These are phyloP conservation scores for Trichoderma sp. DNA, from an alignment of 2,329 filamentous ascomycete genomes.

Conservation along the genomic window DNA sequence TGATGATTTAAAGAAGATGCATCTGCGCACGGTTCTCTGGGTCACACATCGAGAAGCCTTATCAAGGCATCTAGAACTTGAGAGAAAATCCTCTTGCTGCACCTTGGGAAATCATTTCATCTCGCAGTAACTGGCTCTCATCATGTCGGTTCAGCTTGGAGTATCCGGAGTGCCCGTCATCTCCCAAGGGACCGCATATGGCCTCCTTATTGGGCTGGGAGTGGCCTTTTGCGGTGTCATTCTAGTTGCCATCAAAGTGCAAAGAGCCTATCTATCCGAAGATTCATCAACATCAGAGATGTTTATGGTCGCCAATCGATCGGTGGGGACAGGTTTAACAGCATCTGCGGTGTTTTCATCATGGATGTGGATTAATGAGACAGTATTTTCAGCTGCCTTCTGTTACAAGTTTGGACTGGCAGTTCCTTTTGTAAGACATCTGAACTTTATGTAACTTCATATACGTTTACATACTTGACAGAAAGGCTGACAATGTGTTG, in stretches of 20 bases:
- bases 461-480: background rate
- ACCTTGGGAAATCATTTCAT: too few species aligned
- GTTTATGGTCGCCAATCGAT: conserved; percentile 18
- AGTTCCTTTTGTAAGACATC: conserved; percentile 10
- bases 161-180: conserved; percentile 11
- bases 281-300: conserved; percentile 16
- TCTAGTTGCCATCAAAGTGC: conserved; percentile 5
- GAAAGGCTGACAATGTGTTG: background rate
- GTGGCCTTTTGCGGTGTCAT: conserved; percentile 14
- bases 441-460: too few species aligned
- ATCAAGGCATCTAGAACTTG: background rate
- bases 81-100: background rate
- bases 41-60: too few species aligned
- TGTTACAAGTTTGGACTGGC: conserved; percentile 16
- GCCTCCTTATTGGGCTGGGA: conserved; percentile 12
- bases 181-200: conserved; percentile 13
- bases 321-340: conserved; percentile 8
- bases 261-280: conserved; percentile 8
- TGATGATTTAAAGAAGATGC: background rate
- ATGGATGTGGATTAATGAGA: conserved; percentile 18
- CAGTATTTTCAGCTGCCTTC: conserved; percentile 11
- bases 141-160: conserved; percentile 13
- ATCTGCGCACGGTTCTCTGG: background rate
- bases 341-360: conserved; percentile 14
- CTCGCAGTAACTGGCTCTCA: background rate